phyloP scores from a whole-genome alignment of 345 rosid genomes.

The Eucalyptus leucophloia region DNA sequence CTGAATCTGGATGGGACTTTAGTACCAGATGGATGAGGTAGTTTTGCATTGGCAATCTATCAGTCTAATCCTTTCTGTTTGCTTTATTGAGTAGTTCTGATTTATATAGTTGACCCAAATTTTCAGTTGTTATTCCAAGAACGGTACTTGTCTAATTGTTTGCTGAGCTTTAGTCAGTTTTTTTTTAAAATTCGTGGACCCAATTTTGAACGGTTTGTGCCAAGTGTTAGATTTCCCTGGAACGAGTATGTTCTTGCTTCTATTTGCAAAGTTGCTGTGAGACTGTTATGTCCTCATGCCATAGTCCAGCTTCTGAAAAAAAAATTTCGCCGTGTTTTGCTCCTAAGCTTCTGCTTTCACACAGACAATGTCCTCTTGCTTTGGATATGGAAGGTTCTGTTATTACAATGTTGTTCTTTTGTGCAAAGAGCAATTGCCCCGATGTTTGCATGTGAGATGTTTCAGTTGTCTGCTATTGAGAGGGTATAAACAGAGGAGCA shows the following conservation, averaged over 20 bases:
- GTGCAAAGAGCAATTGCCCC: neutral
- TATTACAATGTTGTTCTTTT: neutral
- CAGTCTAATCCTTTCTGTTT: neutral
- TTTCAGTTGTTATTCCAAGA: neutral
- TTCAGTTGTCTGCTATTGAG: neutral
- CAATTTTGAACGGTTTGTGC: neutral
- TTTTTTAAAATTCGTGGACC: neutral
- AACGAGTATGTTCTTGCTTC: neutral
- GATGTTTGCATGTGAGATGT: neutral
- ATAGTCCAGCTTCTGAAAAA: neutral
- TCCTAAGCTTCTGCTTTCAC: too few relatives aligned
- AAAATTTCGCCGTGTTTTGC: too few relatives aligned
- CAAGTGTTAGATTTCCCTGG: neutral
- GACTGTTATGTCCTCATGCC: neutral
- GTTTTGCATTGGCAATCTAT: neutral
- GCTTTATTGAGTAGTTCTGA: neutral
- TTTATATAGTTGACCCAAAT: neutral
- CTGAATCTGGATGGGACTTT: constrained; percentile 96
- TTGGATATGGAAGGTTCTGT: neutral
- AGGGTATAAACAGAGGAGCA: neutral
- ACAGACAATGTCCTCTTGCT: neutral
- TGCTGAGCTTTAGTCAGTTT: neutral
- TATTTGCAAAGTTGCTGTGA: neutral
- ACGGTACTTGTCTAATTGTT: neutral
- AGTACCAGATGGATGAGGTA: constrained; percentile 97